phyloP scores from a whole-genome alignment of 306 rosid genomes.

The Benincasa hispida region DNA sequence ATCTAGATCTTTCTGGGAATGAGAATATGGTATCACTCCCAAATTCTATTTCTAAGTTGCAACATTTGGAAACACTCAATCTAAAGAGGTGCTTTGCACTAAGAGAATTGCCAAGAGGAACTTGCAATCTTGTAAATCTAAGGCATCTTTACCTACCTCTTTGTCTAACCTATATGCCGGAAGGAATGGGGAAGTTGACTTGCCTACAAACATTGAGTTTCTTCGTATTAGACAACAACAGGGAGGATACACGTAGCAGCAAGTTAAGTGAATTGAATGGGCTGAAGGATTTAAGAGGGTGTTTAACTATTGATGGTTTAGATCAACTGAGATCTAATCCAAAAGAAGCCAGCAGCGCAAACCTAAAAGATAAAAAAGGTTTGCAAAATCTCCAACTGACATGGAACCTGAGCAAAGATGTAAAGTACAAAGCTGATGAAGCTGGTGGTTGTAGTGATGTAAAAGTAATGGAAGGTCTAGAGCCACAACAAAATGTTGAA shows the following conservation, averaged over 20 bases:
- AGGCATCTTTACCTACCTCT: neutral
- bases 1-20: neutral
- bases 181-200: neutral
- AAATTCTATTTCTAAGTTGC: neutral
- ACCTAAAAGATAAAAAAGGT: neutral
- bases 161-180: neutral
- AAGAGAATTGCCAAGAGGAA: neutral
- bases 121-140: neutral
- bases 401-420: neutral
- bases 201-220: neutral
- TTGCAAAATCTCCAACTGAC: neutral
- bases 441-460: no score
- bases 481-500: neutral
- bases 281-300: neutral
- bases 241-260: no score
- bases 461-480: neutral
- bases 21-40: neutral
- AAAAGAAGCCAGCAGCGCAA: neutral
- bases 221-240: neutral
- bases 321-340: neutral
- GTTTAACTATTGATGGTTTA: neutral
- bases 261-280: neutral
- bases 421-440: neutral
- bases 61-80: neutral
- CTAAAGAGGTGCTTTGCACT: accelerated